Evolutionary conservation across 2,329 filamentous ascomycete genomes (phyloP), one percentile per base, ranked within the genome.

Genomic region (Hymenoscyphus scutula): DNA sequence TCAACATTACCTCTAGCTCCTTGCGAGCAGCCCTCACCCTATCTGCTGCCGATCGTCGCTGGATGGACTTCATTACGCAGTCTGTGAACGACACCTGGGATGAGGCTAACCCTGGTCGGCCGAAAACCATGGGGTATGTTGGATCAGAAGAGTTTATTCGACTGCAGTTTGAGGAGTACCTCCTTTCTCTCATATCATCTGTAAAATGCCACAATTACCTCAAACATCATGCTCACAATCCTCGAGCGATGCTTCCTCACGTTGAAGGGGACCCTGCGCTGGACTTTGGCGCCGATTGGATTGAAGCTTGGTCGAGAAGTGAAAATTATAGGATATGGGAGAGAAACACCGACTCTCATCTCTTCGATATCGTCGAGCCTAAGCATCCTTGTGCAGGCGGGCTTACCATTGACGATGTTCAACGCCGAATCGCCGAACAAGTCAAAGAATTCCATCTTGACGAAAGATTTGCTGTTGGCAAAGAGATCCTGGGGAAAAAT

Each of bases 101-200:
- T 73, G 92, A 97, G 51, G 81, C 87, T 4, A 94, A 98, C 72
- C 95, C 95, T 0, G 86, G 87, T 65, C 84, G 91, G 56, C 95
- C 95, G n/a, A 97, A 92, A 72, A 96, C 92, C 1, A 89, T 97
- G 81, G 93, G 93, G 32, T 99, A 97, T 72, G 88, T 92, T 41
- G 95, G 95, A 32, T 97, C 92, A 66, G 95, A 99, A 77, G 95
- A 98, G 74, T 97, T 97, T 72, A 99, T 99, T 70, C 87, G 95
- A 32, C 85, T 97, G 48, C 94, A 98, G 72, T 99, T 99, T 66
- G 95, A 99, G 77, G 93, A 97, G 72, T 99, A 99, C 73, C 84
- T 99, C 5, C 83, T 98, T 27, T 91, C 92, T 0, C 83, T 99
- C 65, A 85, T 98, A 53, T 91, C 93, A 0, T 87, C 91, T 0